phyloP scores from a whole-genome alignment of 2,329 filamentous ascomycete species.

The Orbilia oligospora region DNA sequence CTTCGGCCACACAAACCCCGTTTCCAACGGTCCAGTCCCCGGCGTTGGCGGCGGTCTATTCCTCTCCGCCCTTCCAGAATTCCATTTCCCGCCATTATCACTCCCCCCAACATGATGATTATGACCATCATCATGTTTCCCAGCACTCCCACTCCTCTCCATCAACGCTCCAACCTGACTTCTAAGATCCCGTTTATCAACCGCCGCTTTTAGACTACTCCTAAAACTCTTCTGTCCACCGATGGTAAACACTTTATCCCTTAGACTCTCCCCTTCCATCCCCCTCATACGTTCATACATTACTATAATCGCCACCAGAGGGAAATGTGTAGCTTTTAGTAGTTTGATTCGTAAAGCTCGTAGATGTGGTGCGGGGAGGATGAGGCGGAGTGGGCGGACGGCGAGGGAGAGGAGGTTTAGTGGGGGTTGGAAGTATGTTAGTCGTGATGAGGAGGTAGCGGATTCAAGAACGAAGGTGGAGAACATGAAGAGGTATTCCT shows the following conservation, averaged over 20 bases:
- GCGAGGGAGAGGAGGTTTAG: constrained; percentile 81
- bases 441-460: constrained; percentile 75
- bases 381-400: constrained; percentile 79
- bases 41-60: constrained; percentile 42
- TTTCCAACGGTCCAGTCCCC: constrained; percentile 38
- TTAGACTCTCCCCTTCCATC: constrained; percentile 21
- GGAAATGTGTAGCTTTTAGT: constrained; percentile 64
- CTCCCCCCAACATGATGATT: not conserved
- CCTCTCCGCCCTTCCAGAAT: constrained; percentile 13
- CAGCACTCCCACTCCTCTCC: constrained; percentile 10
- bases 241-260: constrained; percentile 43
- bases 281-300: constrained; percentile 39
- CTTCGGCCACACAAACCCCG: constrained; percentile 3
- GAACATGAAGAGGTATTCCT: constrained; percentile 78
- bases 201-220: constrained; percentile 22
- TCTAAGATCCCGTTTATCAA: constrained; percentile 41
- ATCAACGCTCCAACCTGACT: constrained; percentile 45
- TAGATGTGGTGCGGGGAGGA: constrained; percentile 76
- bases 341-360: constrained; percentile 67
- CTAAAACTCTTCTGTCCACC: constrained; percentile 42
- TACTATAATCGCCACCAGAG: constrained; percentile 61
- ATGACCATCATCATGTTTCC: constrained; percentile 6
- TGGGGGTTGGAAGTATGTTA: constrained; percentile 79
- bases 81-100: not conserved
- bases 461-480: constrained; percentile 74